phyloP scores from a whole-genome alignment of 257 asterid genomes.

The Rubia yunnanensis region DNA sequence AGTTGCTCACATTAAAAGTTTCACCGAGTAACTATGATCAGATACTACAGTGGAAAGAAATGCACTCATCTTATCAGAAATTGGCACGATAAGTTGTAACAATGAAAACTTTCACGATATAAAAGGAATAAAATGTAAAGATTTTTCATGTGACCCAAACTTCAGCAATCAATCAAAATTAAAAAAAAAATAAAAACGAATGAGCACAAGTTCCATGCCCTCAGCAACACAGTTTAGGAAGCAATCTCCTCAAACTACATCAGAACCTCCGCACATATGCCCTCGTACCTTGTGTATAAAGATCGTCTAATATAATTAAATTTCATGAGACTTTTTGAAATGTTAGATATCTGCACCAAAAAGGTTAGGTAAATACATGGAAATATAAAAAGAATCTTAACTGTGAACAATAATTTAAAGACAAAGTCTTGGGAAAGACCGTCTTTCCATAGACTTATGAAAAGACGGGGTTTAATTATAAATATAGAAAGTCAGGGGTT shows the following conservation, averaged over 20 bases:
- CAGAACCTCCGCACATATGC: constrained; percentile 19
- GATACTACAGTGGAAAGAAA: background rate
- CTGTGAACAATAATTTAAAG: constrained; percentile 31
- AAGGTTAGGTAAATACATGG: constrained; percentile 40
- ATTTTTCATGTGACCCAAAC: background rate
- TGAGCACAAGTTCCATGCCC: background rate
- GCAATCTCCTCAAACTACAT: background rate
- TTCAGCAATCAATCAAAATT: background rate
- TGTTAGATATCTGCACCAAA: constrained; percentile 61
- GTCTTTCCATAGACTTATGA: no score
- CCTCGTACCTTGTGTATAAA: constrained; percentile 25
- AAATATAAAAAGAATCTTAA: constrained; percentile 27
- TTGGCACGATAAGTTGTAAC: background rate
- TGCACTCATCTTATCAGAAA: background rate
- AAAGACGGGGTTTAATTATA: no score
- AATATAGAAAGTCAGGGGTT: no score
- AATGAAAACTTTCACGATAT: background rate
- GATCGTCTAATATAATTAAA: constrained; percentile 28
- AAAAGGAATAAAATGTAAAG: background rate
- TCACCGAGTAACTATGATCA: background rate
- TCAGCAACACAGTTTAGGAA: no score
- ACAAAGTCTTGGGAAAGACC: no score
- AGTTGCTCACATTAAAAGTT: background rate
- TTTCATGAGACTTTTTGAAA: constrained; percentile 38
- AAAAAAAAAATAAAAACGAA: background rate